Conservation (phyloP, 176 grass and related monocot genomes). For the Triticum aestivum region IWGSC_CS_RefSeq_v2.1 NC_057799.1:635433596-635434095, state of each 20-base stretch:
- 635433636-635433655: slow-evolving; percentile 55
- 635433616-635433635: slow-evolving; percentile 25
- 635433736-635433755: not conserved
- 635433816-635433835: slow-evolving; percentile 13
- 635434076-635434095: not conserved
- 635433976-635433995: not conserved
- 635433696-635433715: not conserved
- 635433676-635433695: not conserved
- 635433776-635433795: not conserved
- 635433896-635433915: not conserved
- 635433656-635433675: slow-evolving; percentile 28
- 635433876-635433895: not conserved
- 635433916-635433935: not conserved
- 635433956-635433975: not conserved
- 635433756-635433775: not conserved
- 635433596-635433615: slow-evolving; percentile 39
- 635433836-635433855: not conserved
- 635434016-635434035: not conserved
- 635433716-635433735: slow-evolving; percentile 15
- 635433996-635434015: not conserved
- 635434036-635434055: not conserved
- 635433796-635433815: not conserved
- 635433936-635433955: not conserved
- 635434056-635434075: not conserved
- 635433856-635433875: slow-evolving; percentile 34